Evolutionary conservation across 1,139 yeast genomes (phyloP), one percentile per base, ranked within the genome.

Genomic region (Entelexis sorbosivorans): DNA sequence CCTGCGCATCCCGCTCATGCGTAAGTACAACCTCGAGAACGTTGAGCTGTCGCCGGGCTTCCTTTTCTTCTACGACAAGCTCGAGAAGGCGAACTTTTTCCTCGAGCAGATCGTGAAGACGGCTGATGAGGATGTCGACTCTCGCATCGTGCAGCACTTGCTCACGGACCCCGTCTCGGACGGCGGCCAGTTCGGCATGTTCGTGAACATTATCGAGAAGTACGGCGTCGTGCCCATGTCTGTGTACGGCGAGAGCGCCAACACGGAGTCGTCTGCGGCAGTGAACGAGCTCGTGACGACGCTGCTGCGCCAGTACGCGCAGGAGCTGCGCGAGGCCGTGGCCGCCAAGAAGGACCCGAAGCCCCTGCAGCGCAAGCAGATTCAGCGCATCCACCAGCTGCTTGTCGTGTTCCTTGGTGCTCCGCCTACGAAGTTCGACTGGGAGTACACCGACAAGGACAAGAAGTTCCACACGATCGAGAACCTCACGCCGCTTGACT

Each of bases 151-250:
- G 48, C 82, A 78, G 64, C 78, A 74, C 60, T 67, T 85, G 54
- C 69, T 84, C 55, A 59, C 69, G 8, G 79, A 75, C 51, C 93
- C 95, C 13, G 77, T 80, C 47, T 67, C 75, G 52, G 95, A 85
- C 62, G 95, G 95, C 59, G 95, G 95, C 47, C 95, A 85, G 66
- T 85, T 83, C 75, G 82, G 82, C 60, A 82, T 85, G 91, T 76
- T 83, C 65, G 72, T 81, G 42, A 83, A 83, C 65, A 66, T 85
- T 56, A 76, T 85, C 50, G 77, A 77, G 58, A 85, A 85, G 66
- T 85, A 85, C 60, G 95, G 95, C 39, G 63, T 82, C 50, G 82
- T 85, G 47, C 95, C 95, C 44, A 72, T 80, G 61, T 78, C 76
- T 58, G 67, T 78, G 22, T 85, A 75, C 68, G 88, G 89, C 6